Percentiles rank a stretch among this genome's conserved stretches.
Conservation (phyloP, 2,329 filamentous ascomycete species). For the Fusarium sp. region DNA sequence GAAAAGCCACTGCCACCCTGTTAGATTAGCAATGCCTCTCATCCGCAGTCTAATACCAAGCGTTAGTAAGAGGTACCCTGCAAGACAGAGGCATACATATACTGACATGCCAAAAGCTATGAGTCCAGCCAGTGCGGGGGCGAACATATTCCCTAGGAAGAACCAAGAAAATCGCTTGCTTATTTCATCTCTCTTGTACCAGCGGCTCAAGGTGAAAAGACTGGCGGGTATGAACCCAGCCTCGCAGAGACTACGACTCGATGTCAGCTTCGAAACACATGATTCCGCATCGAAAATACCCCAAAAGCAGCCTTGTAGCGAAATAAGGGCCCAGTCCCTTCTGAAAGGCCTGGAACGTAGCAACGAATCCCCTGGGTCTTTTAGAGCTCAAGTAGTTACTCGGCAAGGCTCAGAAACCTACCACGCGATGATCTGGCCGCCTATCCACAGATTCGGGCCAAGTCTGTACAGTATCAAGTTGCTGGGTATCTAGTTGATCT, state of each 20-base stretch:
- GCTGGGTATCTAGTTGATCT: slow-evolving; percentile 56
- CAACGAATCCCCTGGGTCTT: slow-evolving; percentile 51
- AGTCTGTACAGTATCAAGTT: slow-evolving; percentile 64
- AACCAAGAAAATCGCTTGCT: slow-evolving; percentile 29
- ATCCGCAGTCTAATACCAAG: slow-evolving; percentile 7
- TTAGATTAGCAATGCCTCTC: slow-evolving; percentile 60
- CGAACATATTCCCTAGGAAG: slow-evolving; percentile 56
- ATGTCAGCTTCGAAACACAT: too few relatives aligned
- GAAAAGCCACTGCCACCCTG: slow-evolving; percentile 77
- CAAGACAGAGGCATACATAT: too few relatives aligned
- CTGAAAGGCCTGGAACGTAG: slow-evolving; percentile 54
- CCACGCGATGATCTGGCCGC: slow-evolving; percentile 50
- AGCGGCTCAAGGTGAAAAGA: too few relatives aligned
- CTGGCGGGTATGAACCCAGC: slow-evolving; percentile 36
- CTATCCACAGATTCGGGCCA: slow-evolving; percentile 62
- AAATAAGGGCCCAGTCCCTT: slow-evolving; percentile 50
- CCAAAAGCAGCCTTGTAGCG: slow-evolving; percentile 54
- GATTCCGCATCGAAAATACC: background rate
- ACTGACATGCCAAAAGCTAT: slow-evolving; percentile 58
- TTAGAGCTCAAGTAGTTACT: slow-evolving; percentile 38
- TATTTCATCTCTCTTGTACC: too few relatives aligned
- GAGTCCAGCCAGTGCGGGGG: slow-evolving; percentile 58
- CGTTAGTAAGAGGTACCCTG: background rate
- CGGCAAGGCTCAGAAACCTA: slow-evolving; percentile 37
- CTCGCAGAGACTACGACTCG: slow-evolving; percentile 23